A percentile compares a stretch with the other conserved stretches of the same genome.
Evolutionary conservation across 2,329 filamentous ascomycete genomes (phyloP).

Genomic region (Hypomyces rosellus): DNA sequence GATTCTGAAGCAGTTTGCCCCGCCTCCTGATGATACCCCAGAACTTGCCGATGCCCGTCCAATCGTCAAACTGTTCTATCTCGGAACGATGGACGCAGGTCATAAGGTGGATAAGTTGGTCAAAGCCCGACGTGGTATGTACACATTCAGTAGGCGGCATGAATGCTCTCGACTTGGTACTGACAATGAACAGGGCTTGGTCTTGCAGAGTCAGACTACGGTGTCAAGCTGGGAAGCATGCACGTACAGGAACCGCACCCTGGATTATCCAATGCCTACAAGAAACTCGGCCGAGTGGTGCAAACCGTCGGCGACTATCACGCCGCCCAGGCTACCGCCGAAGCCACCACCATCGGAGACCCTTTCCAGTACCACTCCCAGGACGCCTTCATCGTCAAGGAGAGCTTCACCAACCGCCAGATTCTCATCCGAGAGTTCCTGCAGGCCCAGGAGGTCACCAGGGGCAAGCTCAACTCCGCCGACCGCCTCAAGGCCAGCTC

Average conservation of each 20-base stretch:
- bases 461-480: constrained; percentile 75
- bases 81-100: constrained; percentile 92
- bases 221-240: constrained; percentile 82
- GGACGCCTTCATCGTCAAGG: constrained; percentile 96
- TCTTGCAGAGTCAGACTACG: constrained; percentile 86
- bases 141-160: neutral
- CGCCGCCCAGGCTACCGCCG: constrained; percentile 90
- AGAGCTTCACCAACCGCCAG: constrained; percentile 94
- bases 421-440: constrained; percentile 90
- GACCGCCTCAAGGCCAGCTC: constrained; percentile 83
- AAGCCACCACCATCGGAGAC: constrained; percentile 90
- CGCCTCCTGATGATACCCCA: constrained; percentile 92
- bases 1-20: constrained; percentile 96
- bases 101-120: constrained; percentile 95
- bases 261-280: constrained; percentile 83
- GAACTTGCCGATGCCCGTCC: constrained; percentile 87
- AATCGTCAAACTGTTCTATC: constrained; percentile 89
- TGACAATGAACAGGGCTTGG: constrained; percentile 63
- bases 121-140: constrained; percentile 77
- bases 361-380: constrained; percentile 91
- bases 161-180: constrained; percentile 12
- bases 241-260: constrained; percentile 84
- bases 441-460: constrained; percentile 80
- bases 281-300: constrained; percentile 88
- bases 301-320: constrained; percentile 94